These are phyloP conservation scores for Solanum chmielewskii DNA, from an alignment of 257 asterid genomes.

Conservation along the genomic window DNA sequence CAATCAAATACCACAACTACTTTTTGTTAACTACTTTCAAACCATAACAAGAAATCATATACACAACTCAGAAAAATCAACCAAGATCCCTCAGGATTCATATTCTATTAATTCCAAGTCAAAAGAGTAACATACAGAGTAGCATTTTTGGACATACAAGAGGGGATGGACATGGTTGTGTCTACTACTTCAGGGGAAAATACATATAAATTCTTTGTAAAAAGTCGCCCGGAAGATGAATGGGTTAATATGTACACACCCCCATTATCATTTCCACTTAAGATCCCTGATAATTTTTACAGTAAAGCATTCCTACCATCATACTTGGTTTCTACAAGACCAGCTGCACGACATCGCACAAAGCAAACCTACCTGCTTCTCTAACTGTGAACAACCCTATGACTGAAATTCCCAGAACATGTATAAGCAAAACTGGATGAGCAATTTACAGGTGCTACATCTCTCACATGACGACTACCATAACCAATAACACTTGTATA, in stretches of 20 bases:
- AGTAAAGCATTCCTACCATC: slow-evolving; percentile 4
- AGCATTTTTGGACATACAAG: neutral
- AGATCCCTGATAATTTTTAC: neutral
- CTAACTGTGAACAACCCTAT: neutral
- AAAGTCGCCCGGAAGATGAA: neutral
- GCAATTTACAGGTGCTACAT: neutral
- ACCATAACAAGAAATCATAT: neutral
- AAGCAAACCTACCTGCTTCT: neutral
- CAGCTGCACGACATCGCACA: neutral
- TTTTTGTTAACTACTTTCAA: neutral
- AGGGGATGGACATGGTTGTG: neutral
- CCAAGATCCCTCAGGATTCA: neutral
- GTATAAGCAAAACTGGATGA: neutral
- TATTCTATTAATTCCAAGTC: neutral
- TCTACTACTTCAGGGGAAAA: neutral
- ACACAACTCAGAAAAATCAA: neutral
- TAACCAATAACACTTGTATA: neutral
- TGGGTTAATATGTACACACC: slow-evolving; percentile 11
- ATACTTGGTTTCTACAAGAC: neutral
- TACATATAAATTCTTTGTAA: neutral
- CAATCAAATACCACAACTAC: neutral
- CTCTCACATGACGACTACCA: neutral
- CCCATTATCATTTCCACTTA: neutral
- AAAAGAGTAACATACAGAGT: neutral
- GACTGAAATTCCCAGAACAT: neutral